Percentiles rank a stretch among this genome's conserved stretches.
Conservation (phyloP, 2,329 filamentous ascomycete genomes). For the Elsinoe arachidis region DNA sequence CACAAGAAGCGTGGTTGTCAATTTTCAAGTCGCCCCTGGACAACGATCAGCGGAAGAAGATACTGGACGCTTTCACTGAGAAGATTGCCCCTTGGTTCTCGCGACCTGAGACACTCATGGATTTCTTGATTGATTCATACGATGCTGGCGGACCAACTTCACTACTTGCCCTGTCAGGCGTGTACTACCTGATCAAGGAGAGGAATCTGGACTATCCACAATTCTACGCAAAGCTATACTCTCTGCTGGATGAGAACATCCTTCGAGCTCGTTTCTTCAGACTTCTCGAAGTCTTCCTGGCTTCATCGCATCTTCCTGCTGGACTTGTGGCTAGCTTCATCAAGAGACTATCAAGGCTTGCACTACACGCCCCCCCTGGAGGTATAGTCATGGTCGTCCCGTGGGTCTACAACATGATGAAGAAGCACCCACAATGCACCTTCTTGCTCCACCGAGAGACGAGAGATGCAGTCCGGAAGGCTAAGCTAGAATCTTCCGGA, state of each 20-base stretch:
- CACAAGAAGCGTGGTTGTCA: conserved; percentile 79
- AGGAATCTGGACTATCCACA: conserved; percentile 88
- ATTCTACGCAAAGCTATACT: conserved; percentile 92
- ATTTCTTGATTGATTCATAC: conserved; percentile 94
- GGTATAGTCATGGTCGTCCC: conserved; percentile 84
- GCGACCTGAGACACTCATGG: conserved; percentile 81
- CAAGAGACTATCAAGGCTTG: conserved; percentile 78
- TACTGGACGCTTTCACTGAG: conserved; percentile 66
- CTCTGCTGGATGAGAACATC: conserved; percentile 73
- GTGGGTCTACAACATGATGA: conserved; percentile 92
- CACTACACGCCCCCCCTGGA: conserved; percentile 79
- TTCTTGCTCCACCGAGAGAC: conserved; percentile 88
- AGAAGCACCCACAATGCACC: conserved; percentile 78
- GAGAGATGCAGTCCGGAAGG: conserved; percentile 49
- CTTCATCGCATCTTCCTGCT: conserved; percentile 85
- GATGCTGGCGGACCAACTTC: conserved; percentile 78
- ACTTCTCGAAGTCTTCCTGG: conserved; percentile 80
- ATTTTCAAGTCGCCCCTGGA: conserved; percentile 60
- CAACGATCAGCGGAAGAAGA: conserved; percentile 66
- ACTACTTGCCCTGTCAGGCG: conserved; percentile 77
- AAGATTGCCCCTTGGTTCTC: conserved; percentile 83
- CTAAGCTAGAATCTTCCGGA: conserved; percentile 51
- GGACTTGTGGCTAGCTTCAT: conserved; percentile 90
- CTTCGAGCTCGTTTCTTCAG: conserved; percentile 88
- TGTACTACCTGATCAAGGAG: conserved; percentile 89